phyloP scores from a whole-genome alignment of 139 green algal genomes.

The Tetradesmus obliquus region DNA sequence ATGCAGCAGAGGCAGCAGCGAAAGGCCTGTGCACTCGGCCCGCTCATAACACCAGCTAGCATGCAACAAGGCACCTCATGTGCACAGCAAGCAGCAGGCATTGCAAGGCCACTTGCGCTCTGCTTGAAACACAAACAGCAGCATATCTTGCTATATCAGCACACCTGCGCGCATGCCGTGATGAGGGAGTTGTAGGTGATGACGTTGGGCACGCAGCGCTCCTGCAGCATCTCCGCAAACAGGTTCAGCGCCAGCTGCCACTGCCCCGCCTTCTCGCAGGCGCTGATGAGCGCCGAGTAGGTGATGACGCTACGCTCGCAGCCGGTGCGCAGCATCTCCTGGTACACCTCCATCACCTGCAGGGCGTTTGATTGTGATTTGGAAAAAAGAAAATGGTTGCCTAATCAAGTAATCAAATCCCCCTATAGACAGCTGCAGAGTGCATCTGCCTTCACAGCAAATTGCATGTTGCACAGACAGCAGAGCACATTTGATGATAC shows the following conservation, averaged over 20 bases:
- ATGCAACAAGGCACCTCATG: too few species aligned
- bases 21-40: too few species aligned
- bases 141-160: too few species aligned
- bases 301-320: constrained; percentile 79
- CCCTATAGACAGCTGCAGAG: too few species aligned
- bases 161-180: constrained; percentile 56
- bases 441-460: not conserved
- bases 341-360: constrained; percentile 65
- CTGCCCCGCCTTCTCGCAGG: constrained; percentile 74
- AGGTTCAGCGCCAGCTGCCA: constrained; percentile 86
- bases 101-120: too few species aligned
- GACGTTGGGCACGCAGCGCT: constrained; percentile 63
- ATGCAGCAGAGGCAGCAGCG: not conserved
- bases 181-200: constrained; percentile 75
- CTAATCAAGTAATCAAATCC: too few species aligned
- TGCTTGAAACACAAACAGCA: too few species aligned
- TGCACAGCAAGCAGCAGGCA: too few species aligned
- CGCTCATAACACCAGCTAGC: too few species aligned
- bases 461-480: not conserved
- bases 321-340: constrained; percentile 64
- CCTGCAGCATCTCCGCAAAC: constrained; percentile 79
- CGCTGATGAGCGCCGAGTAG: constrained; percentile 78
- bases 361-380: constrained; percentile 14
- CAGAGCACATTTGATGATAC: not conserved
- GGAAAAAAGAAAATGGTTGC: not conserved